Percentiles rank a stretch among this genome's conserved stretches.
Conservation (phyloP, 2,329 filamentous ascomycete species). For the Sporothrix globosa region DNA sequence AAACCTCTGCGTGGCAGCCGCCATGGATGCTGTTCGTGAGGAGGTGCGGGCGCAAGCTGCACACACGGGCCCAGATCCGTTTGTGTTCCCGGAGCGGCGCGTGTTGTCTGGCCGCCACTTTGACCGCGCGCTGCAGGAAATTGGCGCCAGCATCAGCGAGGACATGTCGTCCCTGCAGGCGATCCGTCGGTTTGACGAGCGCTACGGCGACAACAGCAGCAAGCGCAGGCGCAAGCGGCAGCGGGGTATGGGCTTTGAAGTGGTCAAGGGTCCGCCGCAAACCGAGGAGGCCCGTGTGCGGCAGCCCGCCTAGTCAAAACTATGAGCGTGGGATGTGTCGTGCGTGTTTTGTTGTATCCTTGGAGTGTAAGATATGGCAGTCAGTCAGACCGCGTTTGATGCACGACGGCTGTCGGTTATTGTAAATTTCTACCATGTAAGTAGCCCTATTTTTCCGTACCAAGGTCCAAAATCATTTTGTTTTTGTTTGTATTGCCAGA, state of each 20-base stretch:
- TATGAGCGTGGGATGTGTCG: neutral
- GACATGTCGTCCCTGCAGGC: conserved; percentile 86
- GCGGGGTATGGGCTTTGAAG: conserved; percentile 62
- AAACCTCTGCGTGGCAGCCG: conserved; percentile 78
- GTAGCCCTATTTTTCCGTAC: too few species aligned
- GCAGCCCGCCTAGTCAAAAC: conserved; percentile 3
- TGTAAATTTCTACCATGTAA: neutral
- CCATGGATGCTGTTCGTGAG: conserved; percentile 77
- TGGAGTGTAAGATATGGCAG: neutral
- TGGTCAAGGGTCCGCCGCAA: conserved; percentile 47
- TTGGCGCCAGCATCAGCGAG: conserved; percentile 88
- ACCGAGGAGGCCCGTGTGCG: conserved; percentile 53
- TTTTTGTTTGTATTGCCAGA: neutral
- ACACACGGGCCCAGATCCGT: conserved; percentile 47
- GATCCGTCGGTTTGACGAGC: conserved; percentile 93
- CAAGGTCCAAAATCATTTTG: too few species aligned
- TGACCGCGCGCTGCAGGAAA: conserved; percentile 81
- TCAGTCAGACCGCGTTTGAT: neutral
- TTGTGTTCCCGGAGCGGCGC: conserved; percentile 70
- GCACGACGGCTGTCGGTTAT: neutral
- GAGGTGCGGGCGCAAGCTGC: conserved; percentile 55
- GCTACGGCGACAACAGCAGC: conserved; percentile 80
- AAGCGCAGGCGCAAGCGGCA: conserved; percentile 65
- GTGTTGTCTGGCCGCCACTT: conserved; percentile 73
- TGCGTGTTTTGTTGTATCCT: neutral